Percentiles rank a stretch among this genome's conserved stretches.
Evolutionary conservation across 139 green algal species (phyloP).

Genomic region (Microglena sp.): DNA sequence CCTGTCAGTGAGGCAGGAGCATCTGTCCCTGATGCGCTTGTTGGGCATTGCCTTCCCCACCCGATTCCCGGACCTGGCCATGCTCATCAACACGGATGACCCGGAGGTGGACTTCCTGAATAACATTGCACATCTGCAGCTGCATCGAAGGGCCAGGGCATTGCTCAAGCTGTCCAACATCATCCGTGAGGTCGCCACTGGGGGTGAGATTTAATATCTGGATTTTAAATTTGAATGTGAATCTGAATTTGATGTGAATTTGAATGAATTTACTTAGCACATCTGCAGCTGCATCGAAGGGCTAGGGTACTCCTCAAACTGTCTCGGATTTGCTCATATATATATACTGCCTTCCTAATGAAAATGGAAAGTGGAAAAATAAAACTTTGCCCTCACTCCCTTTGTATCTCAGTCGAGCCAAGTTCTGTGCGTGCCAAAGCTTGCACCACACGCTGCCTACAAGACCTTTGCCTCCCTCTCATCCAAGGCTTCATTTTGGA

Average conservation of each 20-base stretch:
- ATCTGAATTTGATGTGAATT: no score
- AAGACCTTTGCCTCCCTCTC: conserved; percentile 58
- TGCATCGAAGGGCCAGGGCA: conserved; percentile 43
- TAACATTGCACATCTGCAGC: conserved; percentile 76
- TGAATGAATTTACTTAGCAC: conserved; percentile 65
- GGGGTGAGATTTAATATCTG: no score
- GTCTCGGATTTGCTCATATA: no score
- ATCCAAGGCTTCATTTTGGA: conserved; percentile 60
- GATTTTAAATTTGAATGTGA: no score
- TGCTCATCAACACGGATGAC: conserved; percentile 26
- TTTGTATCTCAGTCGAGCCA: no score
- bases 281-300: conserved; percentile 73
- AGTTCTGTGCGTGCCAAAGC: no score
- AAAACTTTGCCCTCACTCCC: no score
- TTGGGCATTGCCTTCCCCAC: conserved; percentile 14
- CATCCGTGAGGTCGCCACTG: no score
- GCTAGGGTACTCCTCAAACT: conserved; percentile 8
- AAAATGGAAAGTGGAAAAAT: no score
- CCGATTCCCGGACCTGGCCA: conserved; percentile 43
- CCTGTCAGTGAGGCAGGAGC: conserved; percentile 66
- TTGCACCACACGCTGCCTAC: conserved; percentile 26
- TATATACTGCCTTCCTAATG: no score
- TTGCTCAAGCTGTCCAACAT: conserved; percentile 7
- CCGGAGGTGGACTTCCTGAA: conserved; percentile 65
- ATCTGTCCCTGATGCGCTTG: conserved; percentile 53